Evolutionary conservation across 75 land plant genomes (phyloP).

Genomic region (Cunninghamia lanceolata): DNA sequence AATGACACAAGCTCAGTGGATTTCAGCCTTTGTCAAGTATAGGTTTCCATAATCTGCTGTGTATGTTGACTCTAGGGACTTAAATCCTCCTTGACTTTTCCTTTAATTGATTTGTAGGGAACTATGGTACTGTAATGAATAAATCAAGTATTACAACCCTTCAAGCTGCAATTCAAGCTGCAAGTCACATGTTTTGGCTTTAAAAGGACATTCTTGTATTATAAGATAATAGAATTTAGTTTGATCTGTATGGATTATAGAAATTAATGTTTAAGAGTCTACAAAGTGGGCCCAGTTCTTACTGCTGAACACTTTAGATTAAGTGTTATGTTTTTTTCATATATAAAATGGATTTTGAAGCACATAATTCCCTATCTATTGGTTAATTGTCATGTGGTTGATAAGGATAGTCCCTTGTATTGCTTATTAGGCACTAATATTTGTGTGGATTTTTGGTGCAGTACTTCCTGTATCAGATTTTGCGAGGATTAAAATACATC

Average conservation of each 20-base stretch:
- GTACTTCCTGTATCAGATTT: slow-evolving; percentile 83
- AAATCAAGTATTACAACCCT: background rate
- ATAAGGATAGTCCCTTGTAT: background rate
- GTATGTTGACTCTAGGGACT: background rate
- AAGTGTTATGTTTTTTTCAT: background rate
- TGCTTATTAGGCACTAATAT: slow-evolving; percentile 1
- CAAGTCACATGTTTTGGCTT: background rate
- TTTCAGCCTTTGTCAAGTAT: background rate
- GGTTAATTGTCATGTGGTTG: background rate
- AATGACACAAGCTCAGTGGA: background rate
- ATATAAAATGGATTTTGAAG: background rate
- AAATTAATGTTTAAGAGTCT: background rate
- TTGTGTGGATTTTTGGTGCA: slow-evolving; percentile 24
- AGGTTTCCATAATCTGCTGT: background rate
- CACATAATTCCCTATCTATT: background rate
- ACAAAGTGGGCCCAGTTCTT: background rate
- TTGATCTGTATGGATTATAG: background rate
- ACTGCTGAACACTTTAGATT: background rate
- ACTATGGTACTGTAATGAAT: background rate
- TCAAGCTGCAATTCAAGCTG: background rate
- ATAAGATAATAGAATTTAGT: background rate
- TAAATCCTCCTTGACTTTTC: background rate
- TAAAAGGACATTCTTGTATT: background rate
- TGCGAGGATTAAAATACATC: slow-evolving; percentile 87
- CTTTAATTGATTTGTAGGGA: background rate